Evolutionary conservation across 2,329 filamentous ascomycete species (phyloP).

Genomic region (Ceratocystis harringtonii): DNA sequence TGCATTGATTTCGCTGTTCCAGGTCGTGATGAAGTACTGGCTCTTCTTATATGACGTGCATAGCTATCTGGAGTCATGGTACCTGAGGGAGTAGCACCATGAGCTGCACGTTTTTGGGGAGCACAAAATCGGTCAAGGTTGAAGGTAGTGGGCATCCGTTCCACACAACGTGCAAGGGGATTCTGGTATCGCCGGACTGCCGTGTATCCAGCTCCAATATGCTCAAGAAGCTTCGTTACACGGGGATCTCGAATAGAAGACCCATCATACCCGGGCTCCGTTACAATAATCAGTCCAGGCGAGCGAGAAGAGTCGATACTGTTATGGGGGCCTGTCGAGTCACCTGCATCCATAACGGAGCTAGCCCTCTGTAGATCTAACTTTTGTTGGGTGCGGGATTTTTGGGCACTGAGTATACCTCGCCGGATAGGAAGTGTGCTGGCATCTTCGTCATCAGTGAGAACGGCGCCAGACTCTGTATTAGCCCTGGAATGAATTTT

Average conservation of each 20-base stretch:
- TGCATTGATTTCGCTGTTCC: constrained; percentile 23
- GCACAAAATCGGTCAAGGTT: not conserved
- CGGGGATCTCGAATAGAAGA: constrained; percentile 41
- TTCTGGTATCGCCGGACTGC: constrained; percentile 59
- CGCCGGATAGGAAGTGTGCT: constrained; percentile 21
- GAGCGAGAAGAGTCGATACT: constrained; percentile 28
- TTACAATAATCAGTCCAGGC: constrained; percentile 34
- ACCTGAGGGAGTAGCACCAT: not conserved
- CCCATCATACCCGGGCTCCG: constrained; percentile 39
- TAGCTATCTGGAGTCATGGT: not conserved
- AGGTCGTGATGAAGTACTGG: constrained; percentile 27
- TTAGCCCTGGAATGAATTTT: not conserved
- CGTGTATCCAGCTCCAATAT: constrained; percentile 58
- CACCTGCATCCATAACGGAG: constrained; percentile 50
- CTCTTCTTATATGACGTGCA: not conserved
- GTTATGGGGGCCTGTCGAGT: constrained; percentile 11
- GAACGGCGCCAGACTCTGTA: not conserved
- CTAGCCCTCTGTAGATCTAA: constrained; percentile 59
- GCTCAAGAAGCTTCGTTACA: constrained; percentile 49
- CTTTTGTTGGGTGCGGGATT: constrained; percentile 60
- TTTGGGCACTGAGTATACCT: constrained; percentile 33
- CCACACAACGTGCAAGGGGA: constrained; percentile 48
- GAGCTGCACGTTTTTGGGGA: not conserved
- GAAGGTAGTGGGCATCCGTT: constrained; percentile 24
- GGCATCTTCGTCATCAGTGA: constrained; percentile 25